Base-by-base conservation (phyloP, 306 rosid species). In the Comarum palustre region DNA sequence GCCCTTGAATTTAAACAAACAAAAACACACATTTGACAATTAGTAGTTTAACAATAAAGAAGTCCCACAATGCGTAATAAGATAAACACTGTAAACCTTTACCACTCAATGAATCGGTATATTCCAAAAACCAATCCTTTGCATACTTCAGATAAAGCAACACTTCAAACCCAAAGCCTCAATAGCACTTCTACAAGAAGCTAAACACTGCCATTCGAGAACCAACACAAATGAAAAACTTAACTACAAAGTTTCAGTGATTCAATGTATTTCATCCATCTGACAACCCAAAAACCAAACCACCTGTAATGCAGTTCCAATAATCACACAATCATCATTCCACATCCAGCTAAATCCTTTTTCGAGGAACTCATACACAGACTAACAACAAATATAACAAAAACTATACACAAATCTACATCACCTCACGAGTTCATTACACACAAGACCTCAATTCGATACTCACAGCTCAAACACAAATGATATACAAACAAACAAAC, bases 391-490 rank as follows among this genome's bases (percentile, higher is more conserved):
- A 41, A 29, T n/a, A 1, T 8, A n/a, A 72, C 25, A 22, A 41
- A 72, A 42, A 72, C 43, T 10, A 66, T 12, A 24, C 27, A 41
- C 25, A 42, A 43, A 42, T 17, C 39, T 10, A 9, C 36, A 66
- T 24, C 36, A 66, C 10, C 7, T 19, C 7, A 24, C 12, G 6
- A 7, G 67, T 29, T 59, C 38, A 45, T 60, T 43, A 6, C 34
- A 19, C 3, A 41, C 10, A 31, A 5, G 20, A 38, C 3, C 24
- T 34, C n/a, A 47, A 15, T 2, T 60, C 8, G 1, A 27, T n/a
- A 60, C 52, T 14, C 54, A 71, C 76, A 62, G 46, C 57, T 51
- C 12, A 51, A 51, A 51, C 57, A 51, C 4, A 51, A 19, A 47
- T 47, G n/a, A 27, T 5, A 61, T 46, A 73, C 13, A 25, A 38